These are phyloP conservation scores for Sporobolomyces roseus DNA, from an alignment of 768 basidiomycete genomes.

Conservation along the genomic window DNA sequence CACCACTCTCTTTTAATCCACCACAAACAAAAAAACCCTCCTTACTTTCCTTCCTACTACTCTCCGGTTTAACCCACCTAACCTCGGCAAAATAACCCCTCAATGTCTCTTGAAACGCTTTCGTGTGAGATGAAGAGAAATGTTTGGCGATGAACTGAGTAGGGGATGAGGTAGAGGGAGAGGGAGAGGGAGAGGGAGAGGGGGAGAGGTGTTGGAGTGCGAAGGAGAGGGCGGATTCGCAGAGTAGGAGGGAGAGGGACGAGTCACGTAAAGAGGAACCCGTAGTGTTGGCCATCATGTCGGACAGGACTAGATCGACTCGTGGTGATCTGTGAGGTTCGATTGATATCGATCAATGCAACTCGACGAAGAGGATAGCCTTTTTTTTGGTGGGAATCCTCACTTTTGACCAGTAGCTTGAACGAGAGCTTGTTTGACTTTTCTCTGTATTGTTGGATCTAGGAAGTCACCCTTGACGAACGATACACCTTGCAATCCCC, in stretches of 20 bases:
- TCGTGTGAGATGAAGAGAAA: constrained; percentile 27
- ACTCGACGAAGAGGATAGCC: no score
- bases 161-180: background rate
- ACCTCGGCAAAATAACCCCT: constrained; percentile 65
- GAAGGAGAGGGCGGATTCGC: constrained; percentile 68
- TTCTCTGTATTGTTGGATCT: constrained; percentile 53
- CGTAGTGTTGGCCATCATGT: constrained; percentile 81
- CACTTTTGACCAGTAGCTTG: constrained; percentile 32
- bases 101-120: constrained; percentile 51
- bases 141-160: constrained; percentile 21
- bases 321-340: constrained; percentile 45
- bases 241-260: constrained; percentile 67
- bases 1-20: constrained; percentile 53
- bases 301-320: constrained; percentile 78
- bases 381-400: no score
- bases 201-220: constrained; percentile 55
- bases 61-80: constrained; percentile 69
- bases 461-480: constrained; percentile 77
- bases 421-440: constrained; percentile 49
- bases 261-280: constrained; percentile 68
- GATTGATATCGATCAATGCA: no score
- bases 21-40: constrained; percentile 85
- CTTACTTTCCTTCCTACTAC: constrained; percentile 69
- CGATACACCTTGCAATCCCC: constrained; percentile 51
- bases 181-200: constrained; percentile 49